A percentile compares a stretch with the other conserved stretches of the same genome.
Conservation (phyloP, 306 rosid genomes). For the Pueraria montana region DNA sequence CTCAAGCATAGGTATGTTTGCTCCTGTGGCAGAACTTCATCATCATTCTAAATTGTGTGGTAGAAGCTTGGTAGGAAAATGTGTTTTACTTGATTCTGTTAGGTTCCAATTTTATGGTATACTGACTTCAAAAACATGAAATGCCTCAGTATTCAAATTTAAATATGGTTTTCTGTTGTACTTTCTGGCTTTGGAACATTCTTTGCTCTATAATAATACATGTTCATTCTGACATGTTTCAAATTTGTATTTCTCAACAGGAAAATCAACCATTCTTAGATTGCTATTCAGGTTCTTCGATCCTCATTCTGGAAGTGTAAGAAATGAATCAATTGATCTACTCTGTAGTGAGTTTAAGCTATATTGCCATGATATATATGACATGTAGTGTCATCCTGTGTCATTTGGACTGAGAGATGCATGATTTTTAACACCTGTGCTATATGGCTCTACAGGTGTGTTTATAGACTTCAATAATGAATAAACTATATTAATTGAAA, state of each 20-base stretch:
- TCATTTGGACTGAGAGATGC: constrained; percentile 13
- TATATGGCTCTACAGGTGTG: constrained; percentile 20
- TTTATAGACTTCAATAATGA: constrained; percentile 13
- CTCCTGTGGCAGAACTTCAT: no score
- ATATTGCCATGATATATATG: constrained; percentile 40
- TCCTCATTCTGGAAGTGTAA: constrained; percentile 91
- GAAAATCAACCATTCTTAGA: constrained; percentile 96
- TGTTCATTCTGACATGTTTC: constrained; percentile 47
- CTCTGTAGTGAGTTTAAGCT: constrained; percentile 43
- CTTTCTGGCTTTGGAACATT: constrained; percentile 22
- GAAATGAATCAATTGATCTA: constrained; percentile 54
- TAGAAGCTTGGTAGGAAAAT: no score
- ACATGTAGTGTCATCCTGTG: constrained; percentile 15
- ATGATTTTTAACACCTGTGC: constrained; percentile 1
- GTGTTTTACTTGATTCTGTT: no score
- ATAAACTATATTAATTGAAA: constrained; percentile 24
- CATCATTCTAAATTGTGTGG: no score
- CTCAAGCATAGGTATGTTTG: no score
- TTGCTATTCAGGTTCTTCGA: constrained; percentile 95
- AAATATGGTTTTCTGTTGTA: constrained; percentile 32
- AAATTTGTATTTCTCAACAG: constrained; percentile 68
- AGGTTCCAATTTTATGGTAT: no score
- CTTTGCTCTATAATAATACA: constrained; percentile 13
- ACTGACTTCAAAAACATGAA: constrained; percentile 33
- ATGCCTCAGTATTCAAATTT: constrained; percentile 14